phyloP scores from a whole-genome alignment of 116 monocot species.

The Dioscorea cayenensis region DNA sequence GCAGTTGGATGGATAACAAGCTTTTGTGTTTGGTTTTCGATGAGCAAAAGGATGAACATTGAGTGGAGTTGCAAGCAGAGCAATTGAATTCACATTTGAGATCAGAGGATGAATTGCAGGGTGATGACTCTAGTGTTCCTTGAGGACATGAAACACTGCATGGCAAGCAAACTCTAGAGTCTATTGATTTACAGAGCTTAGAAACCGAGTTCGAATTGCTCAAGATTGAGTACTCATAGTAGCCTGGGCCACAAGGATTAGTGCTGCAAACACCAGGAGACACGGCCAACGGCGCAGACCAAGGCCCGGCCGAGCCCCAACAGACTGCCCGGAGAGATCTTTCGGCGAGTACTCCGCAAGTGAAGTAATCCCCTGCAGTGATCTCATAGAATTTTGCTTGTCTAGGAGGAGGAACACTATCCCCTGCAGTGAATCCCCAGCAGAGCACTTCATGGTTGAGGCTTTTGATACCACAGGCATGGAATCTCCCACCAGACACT shows the following conservation, averaged over 20 bases:
- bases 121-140: slow-evolving; percentile 26
- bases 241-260: slow-evolving; percentile 57
- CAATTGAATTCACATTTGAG: slow-evolving; percentile 65
- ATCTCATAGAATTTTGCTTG: slow-evolving; percentile 45
- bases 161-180: slow-evolving; percentile 75
- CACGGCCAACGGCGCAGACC: slow-evolving; percentile 83
- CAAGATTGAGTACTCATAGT: slow-evolving; percentile 40
- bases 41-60: slow-evolving; percentile 48
- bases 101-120: slow-evolving; percentile 54
- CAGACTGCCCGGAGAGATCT: slow-evolving; percentile 52
- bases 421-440: slow-evolving; percentile 79
- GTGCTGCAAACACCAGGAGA: slow-evolving; percentile 76
- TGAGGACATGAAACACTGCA: slow-evolving; percentile 67
- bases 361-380: slow-evolving; percentile 90
- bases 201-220: slow-evolving; percentile 17
- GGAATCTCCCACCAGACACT: slow-evolving; percentile 83
- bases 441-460: slow-evolving; percentile 54
- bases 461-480: slow-evolving; percentile 80
- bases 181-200: slow-evolving; percentile 45
- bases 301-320: slow-evolving; percentile 84
- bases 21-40: slow-evolving; percentile 12
- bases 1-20: slow-evolving; percentile 48
- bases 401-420: slow-evolving; percentile 56
- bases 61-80: slow-evolving; percentile 37
- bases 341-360: slow-evolving; percentile 68